Evolutionary conservation across 2,329 filamentous ascomycete species (phyloP), one percentile per base, ranked within the genome.

Genomic region (Aureobasidium lini): DNA sequence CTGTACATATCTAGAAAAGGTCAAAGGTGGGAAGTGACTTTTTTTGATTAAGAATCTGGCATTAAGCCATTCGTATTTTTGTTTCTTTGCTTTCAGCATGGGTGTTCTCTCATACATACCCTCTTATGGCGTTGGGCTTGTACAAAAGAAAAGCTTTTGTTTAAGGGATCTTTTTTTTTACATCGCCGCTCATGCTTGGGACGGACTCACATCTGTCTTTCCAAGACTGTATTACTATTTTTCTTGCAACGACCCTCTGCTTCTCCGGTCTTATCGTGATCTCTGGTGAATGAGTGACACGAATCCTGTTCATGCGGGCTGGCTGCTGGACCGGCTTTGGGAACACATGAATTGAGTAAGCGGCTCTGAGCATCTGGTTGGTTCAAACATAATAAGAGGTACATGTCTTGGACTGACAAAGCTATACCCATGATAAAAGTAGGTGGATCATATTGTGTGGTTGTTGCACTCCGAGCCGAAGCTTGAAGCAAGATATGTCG

Each of bases 101-200:
- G 32, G 16, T 47, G 43, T 47, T 44, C 15, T 43, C 29, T 47
- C 36, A 57, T 47, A 47, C 54, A 57, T 57, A 57, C 54, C 54
- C 54, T 44, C 31, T 37, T 43, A 23, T 48, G 54, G 54, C 54
- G 54, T 57, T 56, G 39, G 40, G 52, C 37, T 13, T 56, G 52
- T 56, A 56, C 40, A 56, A 56, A 56, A 54, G 50, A 54, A 56
- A 56, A 56, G 52, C 52, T 57, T 48, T 48, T 44, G 40, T 56
- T 46, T 42, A 15, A 15, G 43, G 34, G 42, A 18, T 31, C 7
- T 8, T 39, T n/a, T 32, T 31, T 8, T 8, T 39, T n/a, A 57
- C 42, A 57, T 57, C 54, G 43, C 54, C 54, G 34, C 54, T 57
- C 54, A 57, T 43, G 54, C 54, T 37, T 31, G 44, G 31, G 32